These are phyloP conservation scores for Nakaseomyces uthaithaninus DNA, from an alignment of 1,139 yeast species.

Conservation along the genomic window DNA sequence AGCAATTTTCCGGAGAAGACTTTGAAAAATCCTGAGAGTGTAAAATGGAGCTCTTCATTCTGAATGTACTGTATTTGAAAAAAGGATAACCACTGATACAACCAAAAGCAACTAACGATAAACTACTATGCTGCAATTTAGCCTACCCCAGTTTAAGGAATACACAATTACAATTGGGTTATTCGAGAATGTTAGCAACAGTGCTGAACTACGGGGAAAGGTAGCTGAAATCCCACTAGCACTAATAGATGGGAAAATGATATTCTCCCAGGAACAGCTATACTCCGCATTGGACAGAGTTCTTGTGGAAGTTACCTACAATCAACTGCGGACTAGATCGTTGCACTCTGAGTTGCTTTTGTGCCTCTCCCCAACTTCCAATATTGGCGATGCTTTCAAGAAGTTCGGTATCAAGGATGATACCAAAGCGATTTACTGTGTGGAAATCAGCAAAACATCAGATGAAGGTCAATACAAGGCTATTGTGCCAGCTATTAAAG, in stretches of 20 bases:
- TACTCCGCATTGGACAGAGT: conserved; percentile 44
- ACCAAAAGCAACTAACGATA: neutral
- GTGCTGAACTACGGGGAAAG: conserved; percentile 25
- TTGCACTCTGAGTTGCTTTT: conserved; percentile 48
- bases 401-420: conserved; percentile 41
- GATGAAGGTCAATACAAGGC: conserved; percentile 16
- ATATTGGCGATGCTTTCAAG: conserved; percentile 40
- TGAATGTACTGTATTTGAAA: too few species aligned
- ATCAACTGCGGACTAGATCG: conserved; percentile 40
- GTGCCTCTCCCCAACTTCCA: conserved; percentile 45
- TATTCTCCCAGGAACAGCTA: conserved; percentile 42
- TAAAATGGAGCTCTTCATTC: too few species aligned
- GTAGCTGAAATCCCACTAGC: conserved; percentile 39
- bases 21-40: too few species aligned
- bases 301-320: conserved; percentile 37
- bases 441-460: conserved; percentile 31
- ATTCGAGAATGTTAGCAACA: conserved; percentile 39
- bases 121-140: conserved; percentile 11
- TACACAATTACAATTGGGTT: conserved; percentile 34
- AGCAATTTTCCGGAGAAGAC: too few species aligned
- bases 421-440: conserved; percentile 32
- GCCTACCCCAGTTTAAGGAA: conserved; percentile 41
- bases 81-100: too few species aligned
- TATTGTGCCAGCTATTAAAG: conserved; percentile 26
- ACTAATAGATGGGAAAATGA: conserved; percentile 41